Evolutionary conservation across 2,329 filamentous ascomycete genomes (phyloP).

Genomic region (Trichoderma koningiopsis): DNA sequence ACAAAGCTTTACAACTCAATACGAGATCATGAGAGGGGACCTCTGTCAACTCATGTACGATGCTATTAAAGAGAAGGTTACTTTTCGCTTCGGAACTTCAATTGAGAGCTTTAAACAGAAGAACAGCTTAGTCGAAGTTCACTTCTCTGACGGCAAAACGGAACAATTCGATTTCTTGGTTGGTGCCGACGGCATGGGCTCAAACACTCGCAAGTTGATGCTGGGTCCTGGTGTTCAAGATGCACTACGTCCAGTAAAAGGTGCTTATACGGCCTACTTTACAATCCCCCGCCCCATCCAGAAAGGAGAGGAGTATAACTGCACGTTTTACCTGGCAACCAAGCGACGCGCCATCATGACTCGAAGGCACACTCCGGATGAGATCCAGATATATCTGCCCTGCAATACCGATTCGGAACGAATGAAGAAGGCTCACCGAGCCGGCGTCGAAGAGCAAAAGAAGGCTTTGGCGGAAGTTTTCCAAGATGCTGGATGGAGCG

Average conservation of each 20-base stretch:
- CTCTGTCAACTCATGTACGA: slow-evolving; percentile 49
- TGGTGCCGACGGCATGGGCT: slow-evolving; percentile 29
- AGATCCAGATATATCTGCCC: slow-evolving; percentile 31
- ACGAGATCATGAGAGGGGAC: slow-evolving; percentile 59
- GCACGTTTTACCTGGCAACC: slow-evolving; percentile 39
- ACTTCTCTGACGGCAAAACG: slow-evolving; percentile 26
- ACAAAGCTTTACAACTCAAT: slow-evolving; percentile 48
- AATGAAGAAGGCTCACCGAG: slow-evolving; percentile 29
- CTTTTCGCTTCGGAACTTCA: slow-evolving; percentile 37
- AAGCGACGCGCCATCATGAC: slow-evolving; percentile 42
- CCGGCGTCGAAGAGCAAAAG: slow-evolving; percentile 36
- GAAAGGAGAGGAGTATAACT: slow-evolving; percentile 27
- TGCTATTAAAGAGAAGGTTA: slow-evolving; percentile 32
- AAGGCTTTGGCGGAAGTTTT: slow-evolving; percentile 43
- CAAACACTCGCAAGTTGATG: slow-evolving; percentile 26
- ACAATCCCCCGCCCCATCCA: slow-evolving; percentile 36
- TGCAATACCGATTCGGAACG: slow-evolving; percentile 32
- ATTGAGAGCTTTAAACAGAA: slow-evolving; percentile 34
- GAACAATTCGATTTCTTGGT: slow-evolving; percentile 29
- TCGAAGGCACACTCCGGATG: slow-evolving; percentile 32
- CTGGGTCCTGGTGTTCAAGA: slow-evolving; percentile 20
- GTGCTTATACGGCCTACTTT: slow-evolving; percentile 43
- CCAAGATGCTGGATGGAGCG: slow-evolving; percentile 49
- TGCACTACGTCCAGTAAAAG: not conserved
- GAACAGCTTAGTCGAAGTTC: slow-evolving; percentile 27